Evolutionary conservation across 2,329 filamentous ascomycete genomes (phyloP).

Genomic region (Ophiostoma angusticollis): DNA sequence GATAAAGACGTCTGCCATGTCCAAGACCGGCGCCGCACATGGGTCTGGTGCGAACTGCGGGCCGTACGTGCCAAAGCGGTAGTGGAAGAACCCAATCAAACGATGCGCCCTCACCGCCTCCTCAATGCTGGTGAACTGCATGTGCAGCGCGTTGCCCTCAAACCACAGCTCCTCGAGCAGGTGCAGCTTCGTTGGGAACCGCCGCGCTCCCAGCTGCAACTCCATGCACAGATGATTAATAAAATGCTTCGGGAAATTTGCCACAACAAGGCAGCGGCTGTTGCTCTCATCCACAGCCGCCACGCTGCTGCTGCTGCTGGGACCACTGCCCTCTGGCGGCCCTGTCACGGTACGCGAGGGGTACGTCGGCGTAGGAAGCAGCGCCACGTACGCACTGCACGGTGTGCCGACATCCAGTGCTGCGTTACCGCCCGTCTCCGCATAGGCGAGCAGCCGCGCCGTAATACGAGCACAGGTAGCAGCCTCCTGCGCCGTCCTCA

Average conservation of each 20-base stretch:
- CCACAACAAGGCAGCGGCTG: slow-evolving; percentile 11
- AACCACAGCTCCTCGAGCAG: slow-evolving; percentile 14
- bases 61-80: slow-evolving; percentile 10
- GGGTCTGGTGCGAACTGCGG: slow-evolving; percentile 6
- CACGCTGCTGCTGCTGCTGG: not conserved
- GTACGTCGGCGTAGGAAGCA: slow-evolving; percentile 10
- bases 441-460: not conserved
- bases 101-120: slow-evolving; percentile 8
- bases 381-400: not conserved
- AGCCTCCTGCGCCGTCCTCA: slow-evolving; percentile 9
- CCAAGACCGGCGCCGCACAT: not conserved
- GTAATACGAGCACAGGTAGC: not conserved
- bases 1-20: not conserved
- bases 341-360: slow-evolving; percentile 4
- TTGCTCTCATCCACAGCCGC: not conserved
- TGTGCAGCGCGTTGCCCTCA: slow-evolving; percentile 5
- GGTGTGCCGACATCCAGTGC: not conserved
- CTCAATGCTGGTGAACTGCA: slow-evolving; percentile 11
- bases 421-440: not conserved
- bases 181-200: not conserved
- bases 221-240: slow-evolving; percentile 10
- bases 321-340: too few relatives aligned
- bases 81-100: slow-evolving; percentile 7
- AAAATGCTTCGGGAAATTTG: slow-evolving; percentile 8
- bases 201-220: slow-evolving; percentile 1